Percentiles rank a stretch among this genome's conserved stretches.
phyloP scores from a whole-genome alignment of 257 asterid genomes.

The Haberlea rhodopensis region DNA sequence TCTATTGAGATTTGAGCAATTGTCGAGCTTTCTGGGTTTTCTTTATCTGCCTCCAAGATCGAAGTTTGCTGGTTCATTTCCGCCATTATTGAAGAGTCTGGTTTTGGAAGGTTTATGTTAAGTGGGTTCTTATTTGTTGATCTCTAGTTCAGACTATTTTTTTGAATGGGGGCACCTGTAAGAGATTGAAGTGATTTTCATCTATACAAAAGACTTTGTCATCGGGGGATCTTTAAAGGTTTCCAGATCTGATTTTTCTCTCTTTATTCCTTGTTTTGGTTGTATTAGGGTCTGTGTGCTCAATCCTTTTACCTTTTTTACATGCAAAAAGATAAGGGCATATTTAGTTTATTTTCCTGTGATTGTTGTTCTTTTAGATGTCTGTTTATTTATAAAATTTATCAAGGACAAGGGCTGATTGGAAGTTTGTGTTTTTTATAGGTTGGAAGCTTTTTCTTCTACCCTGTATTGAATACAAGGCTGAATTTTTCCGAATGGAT shows the following conservation, averaged over 20 bases:
- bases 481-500: conserved; percentile 5
- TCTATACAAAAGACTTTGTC: conserved; percentile 9
- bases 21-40: conserved; percentile 21
- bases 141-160: conserved; percentile 24
- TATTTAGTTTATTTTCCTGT: conserved; percentile 15
- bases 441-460: conserved; percentile 29
- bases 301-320: conserved; percentile 32
- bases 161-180: conserved; percentile 15
- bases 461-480: conserved; percentile 17
- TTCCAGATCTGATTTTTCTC: conserved; percentile 13
- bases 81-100: conserved; percentile 25
- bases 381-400: conserved; percentile 14
- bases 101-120: conserved; percentile 9
- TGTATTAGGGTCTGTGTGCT: conserved; percentile 25
- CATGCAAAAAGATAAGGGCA: conserved; percentile 18
- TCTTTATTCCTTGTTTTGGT: conserved; percentile 37
- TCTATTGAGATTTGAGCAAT: conserved; percentile 26
- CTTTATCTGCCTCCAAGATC: conserved; percentile 26
- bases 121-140: conserved; percentile 20
- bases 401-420: conserved; percentile 31
- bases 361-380: background rate
- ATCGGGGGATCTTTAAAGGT: background rate
- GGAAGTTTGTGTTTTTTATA: conserved; percentile 21
- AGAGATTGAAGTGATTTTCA: conserved; percentile 16
- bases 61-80: conserved; percentile 11